Base-by-base conservation (phyloP, 139 green algal species). In the Chlorella sorokiniana region DNA sequence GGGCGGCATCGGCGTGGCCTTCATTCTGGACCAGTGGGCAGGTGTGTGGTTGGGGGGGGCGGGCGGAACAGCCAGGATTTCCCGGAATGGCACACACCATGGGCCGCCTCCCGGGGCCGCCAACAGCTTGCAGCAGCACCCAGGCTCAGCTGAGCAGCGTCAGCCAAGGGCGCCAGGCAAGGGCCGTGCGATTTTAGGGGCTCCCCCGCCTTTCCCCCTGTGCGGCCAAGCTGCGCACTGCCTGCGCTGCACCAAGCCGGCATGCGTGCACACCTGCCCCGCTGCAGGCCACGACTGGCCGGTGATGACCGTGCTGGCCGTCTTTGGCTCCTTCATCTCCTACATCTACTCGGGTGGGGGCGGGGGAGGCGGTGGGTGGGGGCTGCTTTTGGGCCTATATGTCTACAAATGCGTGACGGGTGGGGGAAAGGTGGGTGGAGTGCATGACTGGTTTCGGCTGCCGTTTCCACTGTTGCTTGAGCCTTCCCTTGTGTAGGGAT, bases 251-350 rank as follows among this genome's bases (percentile, higher is more conserved):
- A n/a, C n/a, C n/a, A n/a, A n/a, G n/a, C n/a, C n/a, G n/a, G n/a
- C n/a, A n/a, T n/a, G n/a, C n/a, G n/a, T n/a, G n/a, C n/a, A n/a
- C n/a, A n/a, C 8, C 64, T 45, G 1, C 64, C 33, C 23, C 40
- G 16, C 35, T 45, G 8, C 70, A 77, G 88, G 91, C 31, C 93
- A 97, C 83, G 94, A 96, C 67, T 88, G 84, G 48, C 93, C 92
- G 35, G 93, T 84, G 14, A 73, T 98, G 71, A 85, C 94, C 27
- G 76, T 78, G 31, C 91, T 99, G 59, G 91, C 97, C 4, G 35
- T 95, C 29, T 97, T 98, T 79, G 97, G 97, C 31, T 96, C 92
- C 68, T 94, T 98, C 86, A 96, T 99, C 82, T 98, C 93, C 20
- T 99, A 99, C 93, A 99, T 99, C 87, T 99, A 99, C 93, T 96